Evolutionary conservation across 2,329 filamentous ascomycete genomes (phyloP), one percentile per base, ranked within the genome.

Genomic region (Colletotrichum magnum): DNA sequence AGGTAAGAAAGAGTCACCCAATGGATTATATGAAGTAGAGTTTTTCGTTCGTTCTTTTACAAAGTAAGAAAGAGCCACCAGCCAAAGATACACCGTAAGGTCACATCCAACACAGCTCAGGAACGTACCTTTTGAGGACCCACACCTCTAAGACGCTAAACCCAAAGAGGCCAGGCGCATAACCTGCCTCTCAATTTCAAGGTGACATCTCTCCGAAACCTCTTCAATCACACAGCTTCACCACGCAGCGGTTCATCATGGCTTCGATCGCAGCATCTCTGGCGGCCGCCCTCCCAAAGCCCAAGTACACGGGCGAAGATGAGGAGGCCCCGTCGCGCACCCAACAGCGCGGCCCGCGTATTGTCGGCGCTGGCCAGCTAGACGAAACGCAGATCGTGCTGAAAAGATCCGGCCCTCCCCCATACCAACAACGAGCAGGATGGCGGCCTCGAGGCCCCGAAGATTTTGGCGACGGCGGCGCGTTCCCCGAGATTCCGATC

Each of bases 381-480:
- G 93, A 97, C 82, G 92, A 96, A 77, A 92, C 91, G 47, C 94
- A 97, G 80, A 87, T 98, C 74, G 93, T 97, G 18, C 81, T 97
- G 69, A 93, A 92, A 88, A 92, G 91, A 83, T 88, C 89, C 66
- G 95, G 95, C 18, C 94, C 95, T 68, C 96, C 96, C 10, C 87
- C 94, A 1, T 99, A 98, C 75, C 94, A 94, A 58, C 91, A 94
- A 79, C 92, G 96, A 76, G 82, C 89, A 79, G 93, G 93, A 88
- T 99, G 96, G 96, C 90, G 96, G 73, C 96, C 96, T 39, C 92
- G 95, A 76, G 88, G 88, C 48, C 89, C 93, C 72, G 95, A 98
- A 78, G 96, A 99, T 80, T 99, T 95, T 82, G 95, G 94, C 75
- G 95, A 98, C 85, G 96, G 96, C 72, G 96, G 96, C 75, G 94